Percentiles rank a stretch among this genome's conserved stretches.
Conservation (phyloP, 2,329 filamentous ascomycete species). For the Emmonsiellopsis sp. region DNA sequence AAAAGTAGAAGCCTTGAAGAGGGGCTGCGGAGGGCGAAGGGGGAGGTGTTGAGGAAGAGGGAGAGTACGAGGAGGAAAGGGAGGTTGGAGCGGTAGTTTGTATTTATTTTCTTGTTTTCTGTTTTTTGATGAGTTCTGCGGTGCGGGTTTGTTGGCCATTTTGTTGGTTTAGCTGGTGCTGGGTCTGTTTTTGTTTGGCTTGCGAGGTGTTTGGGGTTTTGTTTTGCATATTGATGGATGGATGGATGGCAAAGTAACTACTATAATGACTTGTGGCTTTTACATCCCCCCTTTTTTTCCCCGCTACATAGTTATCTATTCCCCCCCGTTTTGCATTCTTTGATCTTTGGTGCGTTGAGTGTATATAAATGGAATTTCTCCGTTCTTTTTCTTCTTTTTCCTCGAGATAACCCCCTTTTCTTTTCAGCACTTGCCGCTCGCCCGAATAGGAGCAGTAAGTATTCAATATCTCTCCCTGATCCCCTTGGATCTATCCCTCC, state of each 20-base stretch:
- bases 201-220: not conserved
- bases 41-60: conserved; percentile 30
- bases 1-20: conserved; percentile 35
- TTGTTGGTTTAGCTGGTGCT: not conserved
- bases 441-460: too few species aligned
- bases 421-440: too few species aligned
- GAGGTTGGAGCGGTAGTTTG: conserved; percentile 1
- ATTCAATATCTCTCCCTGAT: too few species aligned
- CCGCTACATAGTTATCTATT: not conserved
- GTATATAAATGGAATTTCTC: too few species aligned
- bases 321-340: not conserved
- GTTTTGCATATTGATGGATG: too few species aligned
- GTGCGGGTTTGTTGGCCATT: conserved; percentile 15
- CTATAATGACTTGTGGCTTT: too few species aligned
- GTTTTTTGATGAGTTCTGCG: conserved; percentile 12
- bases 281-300: not conserved
- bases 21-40: conserved; percentile 34
- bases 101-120: conserved; percentile 16
- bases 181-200: not conserved
- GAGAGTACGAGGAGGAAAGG: conserved; percentile 18
- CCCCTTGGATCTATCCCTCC: too few species aligned
- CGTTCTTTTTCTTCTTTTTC: too few species aligned
- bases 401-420: too few species aligned
- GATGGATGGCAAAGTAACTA: too few species aligned
- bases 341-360: too few species aligned